Evolutionary conservation across 2,329 filamentous ascomycete species (phyloP).

Genomic region (Ceratocystis eucalypticola): DNA sequence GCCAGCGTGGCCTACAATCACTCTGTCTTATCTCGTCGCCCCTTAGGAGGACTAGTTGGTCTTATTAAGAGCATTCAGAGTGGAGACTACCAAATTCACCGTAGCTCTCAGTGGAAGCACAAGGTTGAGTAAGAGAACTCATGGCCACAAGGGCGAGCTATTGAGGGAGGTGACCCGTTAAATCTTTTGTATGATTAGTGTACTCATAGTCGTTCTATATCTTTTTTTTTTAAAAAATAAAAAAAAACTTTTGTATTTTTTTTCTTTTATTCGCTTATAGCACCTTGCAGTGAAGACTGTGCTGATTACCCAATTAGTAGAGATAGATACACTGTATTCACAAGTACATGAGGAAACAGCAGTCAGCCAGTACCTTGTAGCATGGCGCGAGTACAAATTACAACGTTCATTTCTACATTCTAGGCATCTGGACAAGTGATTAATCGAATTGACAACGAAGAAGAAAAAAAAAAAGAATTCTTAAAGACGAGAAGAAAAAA

Average conservation of each 20-base stretch:
- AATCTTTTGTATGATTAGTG: not conserved
- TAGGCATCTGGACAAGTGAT: not conserved
- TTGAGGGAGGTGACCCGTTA: not conserved
- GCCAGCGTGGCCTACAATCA: slow-evolving; percentile 30
- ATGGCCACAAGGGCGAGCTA: not conserved
- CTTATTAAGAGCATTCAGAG: slow-evolving; percentile 46
- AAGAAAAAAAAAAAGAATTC: not conserved
- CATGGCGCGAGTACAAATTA: too few relatives aligned
- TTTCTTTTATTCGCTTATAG: too few relatives aligned
- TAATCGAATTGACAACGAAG: not conserved
- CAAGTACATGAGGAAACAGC: too few relatives aligned
- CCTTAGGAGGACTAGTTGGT: slow-evolving; percentile 45
- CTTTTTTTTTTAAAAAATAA: not conserved
- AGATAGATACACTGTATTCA: too few relatives aligned
- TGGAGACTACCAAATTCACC: slow-evolving; percentile 41
- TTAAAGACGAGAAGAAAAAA: not conserved
- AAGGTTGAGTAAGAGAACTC: slow-evolving; percentile 24
- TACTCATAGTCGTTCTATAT: not conserved
- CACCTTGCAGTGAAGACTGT: too few relatives aligned
- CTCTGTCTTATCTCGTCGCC: slow-evolving; percentile 37
- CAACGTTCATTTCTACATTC: too few relatives aligned
- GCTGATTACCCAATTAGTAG: too few relatives aligned
- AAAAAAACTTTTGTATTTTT: not conserved
- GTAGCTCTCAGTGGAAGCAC: slow-evolving; percentile 41
- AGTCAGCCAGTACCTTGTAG: too few relatives aligned